A percentile compares a stretch with the other conserved stretches of the same genome.
phyloP scores from a whole-genome alignment of 2,329 filamentous ascomycete species.

The Ampelomyces quisqualis region DNA sequence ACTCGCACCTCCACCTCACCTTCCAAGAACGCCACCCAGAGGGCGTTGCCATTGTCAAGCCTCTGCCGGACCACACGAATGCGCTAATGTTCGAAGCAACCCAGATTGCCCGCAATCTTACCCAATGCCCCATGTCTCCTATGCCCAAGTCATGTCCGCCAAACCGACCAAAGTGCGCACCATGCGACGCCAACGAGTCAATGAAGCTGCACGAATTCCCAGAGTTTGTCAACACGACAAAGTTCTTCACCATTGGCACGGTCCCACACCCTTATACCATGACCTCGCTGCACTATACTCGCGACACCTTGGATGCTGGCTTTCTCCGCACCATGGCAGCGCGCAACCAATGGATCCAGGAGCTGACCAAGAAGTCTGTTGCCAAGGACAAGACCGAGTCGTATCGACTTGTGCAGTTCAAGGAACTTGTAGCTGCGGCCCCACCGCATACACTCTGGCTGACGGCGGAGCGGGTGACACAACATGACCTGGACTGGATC shows the following conservation, averaged over 20 bases:
- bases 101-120: constrained; percentile 72
- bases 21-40: constrained; percentile 78
- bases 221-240: constrained; percentile 69
- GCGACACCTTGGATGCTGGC: constrained; percentile 47
- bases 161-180: constrained; percentile 71
- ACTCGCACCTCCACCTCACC: constrained; percentile 77
- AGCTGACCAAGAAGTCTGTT: constrained; percentile 69
- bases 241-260: constrained; percentile 77
- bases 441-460: constrained; percentile 74
- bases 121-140: constrained; percentile 71
- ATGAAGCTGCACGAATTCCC: constrained; percentile 67
- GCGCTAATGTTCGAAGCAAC: constrained; percentile 69
- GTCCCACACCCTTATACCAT: constrained; percentile 92
- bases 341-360: constrained; percentile 77
- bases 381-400: constrained; percentile 63
- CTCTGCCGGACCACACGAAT: constrained; percentile 72
- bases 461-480: constrained; percentile 64
- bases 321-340: constrained; percentile 59
- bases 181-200: constrained; percentile 64
- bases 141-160: constrained; percentile 80
- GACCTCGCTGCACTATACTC: constrained; percentile 62
- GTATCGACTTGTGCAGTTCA: constrained; percentile 71
- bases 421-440: constrained; percentile 72
- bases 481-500: constrained; percentile 79
- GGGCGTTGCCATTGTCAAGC: constrained; percentile 81